phyloP scores from a whole-genome alignment of 1,284 basidiomycete species.

The Pseudomicrostroma phylloplanum region DNA sequence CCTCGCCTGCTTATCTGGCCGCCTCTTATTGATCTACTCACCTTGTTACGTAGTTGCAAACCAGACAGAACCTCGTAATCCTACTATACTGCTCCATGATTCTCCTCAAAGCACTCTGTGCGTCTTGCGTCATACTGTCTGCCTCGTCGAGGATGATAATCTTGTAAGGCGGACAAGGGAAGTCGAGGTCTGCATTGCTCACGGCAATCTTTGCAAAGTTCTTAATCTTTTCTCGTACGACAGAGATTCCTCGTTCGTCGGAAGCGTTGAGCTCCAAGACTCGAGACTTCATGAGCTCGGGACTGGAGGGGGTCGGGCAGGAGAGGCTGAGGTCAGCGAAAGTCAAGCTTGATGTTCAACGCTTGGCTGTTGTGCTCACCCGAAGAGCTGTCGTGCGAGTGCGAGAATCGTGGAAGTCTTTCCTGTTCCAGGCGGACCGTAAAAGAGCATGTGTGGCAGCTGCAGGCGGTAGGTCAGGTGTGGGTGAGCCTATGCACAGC shows the following conservation, averaged over 20 bases:
- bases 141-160: slow-evolving; percentile 99
- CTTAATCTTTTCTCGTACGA: slow-evolving; percentile 98
- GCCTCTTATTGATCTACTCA: slow-evolving; percentile 51
- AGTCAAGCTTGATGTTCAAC: neutral
- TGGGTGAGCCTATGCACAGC: neutral
- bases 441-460: slow-evolving; percentile 99
- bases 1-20: neutral
- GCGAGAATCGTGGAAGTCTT: slow-evolving; percentile 98
- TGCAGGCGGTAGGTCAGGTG: slow-evolving; percentile 51
- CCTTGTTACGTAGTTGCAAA: slow-evolving; percentile 99
- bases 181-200: slow-evolving; percentile 52
- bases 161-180: slow-evolving; percentile 96
- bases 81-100: slow-evolving; percentile 98
- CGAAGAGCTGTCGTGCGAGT: slow-evolving; percentile 85
- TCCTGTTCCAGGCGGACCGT: slow-evolving; percentile 95
- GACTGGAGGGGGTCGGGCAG: slow-evolving; percentile 55
- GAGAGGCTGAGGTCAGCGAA: slow-evolving; percentile 8
- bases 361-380: slow-evolving; percentile 49
- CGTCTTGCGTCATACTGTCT: slow-evolving; percentile 99
- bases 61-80: slow-evolving; percentile 95
- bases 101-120: slow-evolving; percentile 85
- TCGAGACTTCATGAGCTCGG: slow-evolving; percentile 85
- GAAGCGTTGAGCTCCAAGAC: slow-evolving; percentile 99
- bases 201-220: slow-evolving; percentile 72
- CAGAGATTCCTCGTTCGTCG: slow-evolving; percentile 92